Conservation (phyloP, 1,139 yeast species). For the Sugiyamaella grinbergsii region DNA sequence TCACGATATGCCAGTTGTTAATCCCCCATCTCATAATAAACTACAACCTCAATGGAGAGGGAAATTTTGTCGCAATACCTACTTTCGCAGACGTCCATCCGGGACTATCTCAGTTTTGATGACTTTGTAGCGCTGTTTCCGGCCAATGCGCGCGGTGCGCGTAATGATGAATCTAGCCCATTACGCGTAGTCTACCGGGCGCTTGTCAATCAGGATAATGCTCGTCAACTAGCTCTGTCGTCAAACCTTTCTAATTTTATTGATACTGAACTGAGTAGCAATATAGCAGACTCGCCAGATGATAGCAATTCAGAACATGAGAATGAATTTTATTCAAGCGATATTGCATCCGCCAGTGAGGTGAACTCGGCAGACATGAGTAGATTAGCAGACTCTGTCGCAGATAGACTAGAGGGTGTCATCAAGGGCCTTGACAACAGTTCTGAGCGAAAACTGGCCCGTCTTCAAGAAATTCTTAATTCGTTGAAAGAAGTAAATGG, state of each 20-base stretch:
- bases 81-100: constrained; percentile 30
- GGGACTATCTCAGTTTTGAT: constrained; percentile 25
- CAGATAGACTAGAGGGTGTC: constrained; percentile 16
- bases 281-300: background rate
- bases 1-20: background rate
- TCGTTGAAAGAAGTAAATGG: constrained; percentile 6
- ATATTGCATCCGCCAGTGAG: constrained; percentile 12
- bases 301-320: background rate
- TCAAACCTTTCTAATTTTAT: constrained; percentile 6
- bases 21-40: background rate
- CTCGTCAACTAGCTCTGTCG: constrained; percentile 1
- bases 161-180: background rate
- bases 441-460: background rate
- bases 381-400: constrained; percentile 11
- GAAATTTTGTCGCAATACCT: constrained; percentile 28
- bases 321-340: background rate
- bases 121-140: constrained; percentile 27
- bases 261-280: background rate
- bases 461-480: constrained; percentile 12
- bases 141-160: constrained; percentile 1
- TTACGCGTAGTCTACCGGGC: constrained; percentile 2
- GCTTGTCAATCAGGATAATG: constrained; percentile 12
- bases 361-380: constrained; percentile 9
- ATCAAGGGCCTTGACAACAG: constrained; percentile 1
- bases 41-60: constrained; percentile 18